Conservation (phyloP, 2,329 filamentous ascomycete genomes). For the Exophiala phaeomuriformis region DNA sequence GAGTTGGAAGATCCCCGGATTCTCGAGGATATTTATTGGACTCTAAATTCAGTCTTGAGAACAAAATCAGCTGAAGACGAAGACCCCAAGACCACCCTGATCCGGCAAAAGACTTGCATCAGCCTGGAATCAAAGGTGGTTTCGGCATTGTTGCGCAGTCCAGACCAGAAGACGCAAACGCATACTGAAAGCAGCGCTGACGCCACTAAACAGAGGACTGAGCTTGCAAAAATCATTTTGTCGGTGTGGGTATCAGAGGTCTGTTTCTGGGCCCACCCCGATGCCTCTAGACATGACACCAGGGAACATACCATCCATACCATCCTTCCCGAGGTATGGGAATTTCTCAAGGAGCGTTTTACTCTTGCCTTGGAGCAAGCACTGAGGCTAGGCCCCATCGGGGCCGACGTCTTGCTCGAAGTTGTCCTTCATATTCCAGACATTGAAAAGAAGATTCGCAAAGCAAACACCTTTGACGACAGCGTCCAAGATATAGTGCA, state of each 20-base stretch:
- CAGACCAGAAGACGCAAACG: conserved; percentile 3
- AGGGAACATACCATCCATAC: background rate
- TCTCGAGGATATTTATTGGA: background rate
- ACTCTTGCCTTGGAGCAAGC: conserved; percentile 16
- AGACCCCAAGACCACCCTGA: conserved; percentile 2
- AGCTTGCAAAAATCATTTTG: background rate
- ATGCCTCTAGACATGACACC: background rate
- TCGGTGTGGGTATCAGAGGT: conserved; percentile 4
- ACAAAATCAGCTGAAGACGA: conserved; percentile 6
- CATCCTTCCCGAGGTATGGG: conserved; percentile 6
- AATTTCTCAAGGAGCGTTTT: conserved; percentile 15
- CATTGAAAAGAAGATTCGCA: background rate
- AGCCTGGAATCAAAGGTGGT: conserved; percentile 14
- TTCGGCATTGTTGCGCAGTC: conserved; percentile 3
- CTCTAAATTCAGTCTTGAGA: conserved; percentile 10
- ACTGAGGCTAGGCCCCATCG: conserved; percentile 11
- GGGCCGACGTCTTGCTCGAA: conserved; percentile 3
- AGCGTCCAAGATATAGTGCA: conserved; percentile 28
- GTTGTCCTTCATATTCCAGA: conserved; percentile 2
- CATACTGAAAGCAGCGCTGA: background rate
- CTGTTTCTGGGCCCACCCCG: background rate
- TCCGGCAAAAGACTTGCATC: conserved; percentile 10
- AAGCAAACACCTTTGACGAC: conserved; percentile 15
- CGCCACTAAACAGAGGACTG: background rate
- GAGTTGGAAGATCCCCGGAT: conserved; percentile 3